Conservation (phyloP, 1,139 yeast species). For the Kodamaea suecica region DNA sequence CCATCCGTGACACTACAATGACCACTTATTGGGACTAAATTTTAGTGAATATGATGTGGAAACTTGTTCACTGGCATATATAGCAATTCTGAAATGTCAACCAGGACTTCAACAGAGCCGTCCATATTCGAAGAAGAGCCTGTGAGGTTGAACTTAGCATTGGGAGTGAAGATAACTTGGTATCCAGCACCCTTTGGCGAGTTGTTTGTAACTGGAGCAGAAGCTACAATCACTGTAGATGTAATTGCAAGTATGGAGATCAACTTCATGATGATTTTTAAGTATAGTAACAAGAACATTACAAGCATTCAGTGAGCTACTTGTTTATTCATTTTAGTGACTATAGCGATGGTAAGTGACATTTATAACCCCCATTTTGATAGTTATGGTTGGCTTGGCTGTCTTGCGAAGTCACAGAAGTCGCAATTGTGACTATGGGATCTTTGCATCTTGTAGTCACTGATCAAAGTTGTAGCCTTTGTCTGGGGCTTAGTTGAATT, state of each 20-base stretch:
- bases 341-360: no score
- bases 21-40: conserved; percentile 38
- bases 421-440: no score
- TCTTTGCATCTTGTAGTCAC: no score
- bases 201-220: conserved; percentile 28
- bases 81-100: background rate
- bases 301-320: no score
- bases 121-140: conserved; percentile 18
- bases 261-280: conserved; percentile 5
- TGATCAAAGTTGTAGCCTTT: no score
- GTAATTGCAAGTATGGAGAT: conserved; percentile 8
- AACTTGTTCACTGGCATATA: conserved; percentile 32
- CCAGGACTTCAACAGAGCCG: conserved; percentile 1
- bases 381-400: no score
- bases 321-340: no score
- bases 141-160: conserved; percentile 16
- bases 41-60: conserved; percentile 40
- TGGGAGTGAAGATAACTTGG: conserved; percentile 22
- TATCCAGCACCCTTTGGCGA: conserved; percentile 23
- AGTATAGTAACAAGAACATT: background rate
- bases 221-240: conserved; percentile 15
- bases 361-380: no score
- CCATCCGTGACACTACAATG: conserved; percentile 37
- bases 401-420: no score
- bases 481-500: no score